Evolutionary conservation across 768 basidiomycete genomes (phyloP).

Genomic region (Amylocystis lapponica): DNA sequence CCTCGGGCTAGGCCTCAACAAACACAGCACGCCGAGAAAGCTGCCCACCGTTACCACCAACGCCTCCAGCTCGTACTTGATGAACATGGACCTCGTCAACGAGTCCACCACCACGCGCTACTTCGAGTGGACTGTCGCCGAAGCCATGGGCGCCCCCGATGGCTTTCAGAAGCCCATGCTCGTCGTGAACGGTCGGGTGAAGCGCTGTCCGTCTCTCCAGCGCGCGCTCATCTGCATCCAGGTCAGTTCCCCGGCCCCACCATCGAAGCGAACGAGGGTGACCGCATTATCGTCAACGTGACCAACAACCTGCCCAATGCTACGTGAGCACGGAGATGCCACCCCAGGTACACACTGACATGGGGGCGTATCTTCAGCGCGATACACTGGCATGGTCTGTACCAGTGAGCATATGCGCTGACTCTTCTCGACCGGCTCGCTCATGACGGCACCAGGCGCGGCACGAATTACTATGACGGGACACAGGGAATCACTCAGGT

Average conservation of each 20-base stretch:
- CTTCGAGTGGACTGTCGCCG: constrained; percentile 37
- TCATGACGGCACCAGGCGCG: constrained; percentile 9
- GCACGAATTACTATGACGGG: constrained; percentile 45
- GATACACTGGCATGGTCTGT: constrained; percentile 31
- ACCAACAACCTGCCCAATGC: constrained; percentile 28
- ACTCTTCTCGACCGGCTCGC: not conserved
- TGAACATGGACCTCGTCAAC: constrained; percentile 4
- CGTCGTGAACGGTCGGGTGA: constrained; percentile 37
- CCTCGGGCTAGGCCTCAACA: constrained; percentile 15
- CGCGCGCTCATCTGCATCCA: constrained; percentile 1
- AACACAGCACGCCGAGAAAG: not conserved
- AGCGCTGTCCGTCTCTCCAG: not conserved
- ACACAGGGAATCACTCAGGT: constrained; percentile 34
- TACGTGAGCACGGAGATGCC: constrained; percentile 19
- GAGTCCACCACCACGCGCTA: constrained; percentile 27
- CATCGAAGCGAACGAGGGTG: constrained; percentile 32
- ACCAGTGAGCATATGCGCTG: constrained; percentile 1
- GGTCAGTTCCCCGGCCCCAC: constrained; percentile 33
- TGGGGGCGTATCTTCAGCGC: constrained; percentile 11
- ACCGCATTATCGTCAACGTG: constrained; percentile 31
- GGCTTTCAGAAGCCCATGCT: constrained; percentile 37
- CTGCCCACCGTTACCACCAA: constrained; percentile 6
- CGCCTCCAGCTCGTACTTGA: constrained; percentile 1
- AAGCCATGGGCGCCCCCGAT: constrained; percentile 35
- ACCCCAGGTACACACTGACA: not conserved